These are phyloP conservation scores for Cymbomonas tetramitiformis DNA, from an alignment of 139 green algal species.

Conservation along the genomic window DNA sequence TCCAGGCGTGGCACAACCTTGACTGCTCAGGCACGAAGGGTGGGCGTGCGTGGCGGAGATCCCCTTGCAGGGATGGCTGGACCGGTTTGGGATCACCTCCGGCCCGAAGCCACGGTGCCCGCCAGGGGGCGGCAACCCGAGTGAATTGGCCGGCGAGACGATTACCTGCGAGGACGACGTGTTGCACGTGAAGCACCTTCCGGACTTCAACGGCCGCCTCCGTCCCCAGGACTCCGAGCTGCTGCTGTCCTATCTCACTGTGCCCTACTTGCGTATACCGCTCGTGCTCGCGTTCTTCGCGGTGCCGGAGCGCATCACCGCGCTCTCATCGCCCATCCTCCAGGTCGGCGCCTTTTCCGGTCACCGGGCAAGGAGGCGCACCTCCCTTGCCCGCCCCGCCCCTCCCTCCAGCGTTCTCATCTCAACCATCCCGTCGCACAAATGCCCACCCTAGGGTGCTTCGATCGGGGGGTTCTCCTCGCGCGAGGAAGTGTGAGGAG, in stretches of 20 bases:
- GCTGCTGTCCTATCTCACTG: constrained; percentile 18
- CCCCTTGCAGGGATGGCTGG: neutral
- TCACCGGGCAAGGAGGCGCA: too few species aligned
- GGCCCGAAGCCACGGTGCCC: constrained; percentile 3
- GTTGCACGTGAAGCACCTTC: constrained; percentile 5
- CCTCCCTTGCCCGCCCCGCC: too few species aligned
- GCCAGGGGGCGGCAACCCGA: constrained; percentile 8
- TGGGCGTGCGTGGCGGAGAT: too few species aligned
- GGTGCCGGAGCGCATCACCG: neutral
- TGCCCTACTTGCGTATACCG: constrained; percentile 13
- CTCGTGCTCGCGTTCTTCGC: constrained; percentile 14
- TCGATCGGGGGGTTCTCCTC: too few species aligned
- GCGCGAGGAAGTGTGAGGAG: too few species aligned
- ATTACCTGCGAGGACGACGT: constrained; percentile 18
- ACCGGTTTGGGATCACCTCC: neutral
- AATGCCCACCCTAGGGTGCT: too few species aligned
- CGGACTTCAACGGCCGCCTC: constrained; percentile 14
- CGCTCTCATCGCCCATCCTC: too few species aligned
- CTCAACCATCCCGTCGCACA: too few species aligned
- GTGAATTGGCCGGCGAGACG: neutral
- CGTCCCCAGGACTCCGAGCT: constrained; percentile 14
- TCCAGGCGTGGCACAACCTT: too few species aligned
- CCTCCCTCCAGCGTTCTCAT: too few species aligned
- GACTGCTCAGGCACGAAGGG: too few species aligned
- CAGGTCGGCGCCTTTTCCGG: too few species aligned